These are phyloP conservation scores for Colletotrichum tofieldiae DNA, from an alignment of 2,329 filamentous ascomycete species.

Conservation along the genomic window DNA sequence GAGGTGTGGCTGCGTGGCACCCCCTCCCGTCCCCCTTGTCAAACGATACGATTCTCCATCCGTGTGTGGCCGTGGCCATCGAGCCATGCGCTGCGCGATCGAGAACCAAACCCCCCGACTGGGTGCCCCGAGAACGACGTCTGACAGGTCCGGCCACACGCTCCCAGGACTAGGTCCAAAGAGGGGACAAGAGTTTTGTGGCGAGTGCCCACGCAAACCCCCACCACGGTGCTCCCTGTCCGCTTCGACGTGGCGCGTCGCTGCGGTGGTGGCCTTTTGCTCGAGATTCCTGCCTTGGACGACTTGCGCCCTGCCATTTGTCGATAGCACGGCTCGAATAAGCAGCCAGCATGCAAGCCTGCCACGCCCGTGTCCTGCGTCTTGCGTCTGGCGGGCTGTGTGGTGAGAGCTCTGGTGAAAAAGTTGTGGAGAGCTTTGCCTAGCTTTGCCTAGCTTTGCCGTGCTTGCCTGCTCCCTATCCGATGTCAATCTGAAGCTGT, in stretches of 20 bases:
- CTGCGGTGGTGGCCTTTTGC: neutral
- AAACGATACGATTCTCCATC: conserved; percentile 14
- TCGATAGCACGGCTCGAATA: neutral
- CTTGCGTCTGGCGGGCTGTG: neutral
- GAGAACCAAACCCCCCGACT: conserved; percentile 10
- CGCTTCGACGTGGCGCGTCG: conserved; percentile 7
- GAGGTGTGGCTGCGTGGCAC: conserved; percentile 29
- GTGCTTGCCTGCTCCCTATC: conserved; percentile 6
- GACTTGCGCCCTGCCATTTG: neutral
- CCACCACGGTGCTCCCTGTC: neutral
- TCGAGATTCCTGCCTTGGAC: neutral
- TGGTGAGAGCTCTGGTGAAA: neutral
- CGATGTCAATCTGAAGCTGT: conserved; percentile 18
- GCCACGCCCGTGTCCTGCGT: neutral
- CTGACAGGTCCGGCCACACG: conserved; percentile 5
- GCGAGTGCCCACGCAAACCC: conserved; percentile 30
- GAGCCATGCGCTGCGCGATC: conserved; percentile 32
- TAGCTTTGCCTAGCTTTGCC: neutral
- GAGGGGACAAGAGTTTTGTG: conserved; percentile 2
- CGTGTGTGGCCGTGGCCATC: conserved; percentile 37
- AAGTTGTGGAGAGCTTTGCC: neutral
- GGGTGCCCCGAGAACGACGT: neutral
- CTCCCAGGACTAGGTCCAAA: neutral
- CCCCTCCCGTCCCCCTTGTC: conserved; percentile 7
- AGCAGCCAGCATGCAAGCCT: neutral